phyloP scores from a whole-genome alignment of 2,329 filamentous ascomycete genomes.

The Tolypocladium album region DNA sequence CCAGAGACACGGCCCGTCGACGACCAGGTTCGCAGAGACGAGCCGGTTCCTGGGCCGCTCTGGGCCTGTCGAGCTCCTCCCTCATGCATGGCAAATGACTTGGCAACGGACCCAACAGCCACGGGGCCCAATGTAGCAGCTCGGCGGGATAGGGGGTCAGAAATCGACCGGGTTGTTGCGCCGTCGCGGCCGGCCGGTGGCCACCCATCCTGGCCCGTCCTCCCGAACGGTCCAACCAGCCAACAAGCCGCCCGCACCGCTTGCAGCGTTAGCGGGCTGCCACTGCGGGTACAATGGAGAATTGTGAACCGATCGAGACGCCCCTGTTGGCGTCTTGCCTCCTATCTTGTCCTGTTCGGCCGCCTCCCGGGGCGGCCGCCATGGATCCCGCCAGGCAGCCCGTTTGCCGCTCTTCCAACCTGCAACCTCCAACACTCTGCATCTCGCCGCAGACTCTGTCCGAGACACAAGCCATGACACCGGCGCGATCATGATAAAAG shows the following conservation, averaged over 20 bases:
- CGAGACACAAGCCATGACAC: neutral
- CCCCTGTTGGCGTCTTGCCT: neutral
- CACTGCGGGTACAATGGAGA: neutral
- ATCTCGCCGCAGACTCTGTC: neutral
- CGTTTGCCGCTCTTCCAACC: neutral
- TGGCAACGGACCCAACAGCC: neutral
- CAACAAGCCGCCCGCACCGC: no score
- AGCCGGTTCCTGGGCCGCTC: neutral
- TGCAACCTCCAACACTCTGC: neutral
- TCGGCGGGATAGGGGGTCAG: neutral
- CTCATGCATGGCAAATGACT: neutral
- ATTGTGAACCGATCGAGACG: neutral
- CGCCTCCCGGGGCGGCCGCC: neutral
- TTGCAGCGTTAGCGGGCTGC: neutral
- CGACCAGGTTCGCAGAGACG: neutral
- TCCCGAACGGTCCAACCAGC: neutral
- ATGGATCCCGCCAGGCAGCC: neutral
- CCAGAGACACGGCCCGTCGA: neutral
- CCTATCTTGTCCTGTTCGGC: neutral
- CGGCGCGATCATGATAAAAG: slow-evolving; percentile 1
- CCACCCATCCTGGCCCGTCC: neutral
- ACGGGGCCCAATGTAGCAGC: neutral
- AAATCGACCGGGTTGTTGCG: neutral
- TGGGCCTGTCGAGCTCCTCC: neutral
- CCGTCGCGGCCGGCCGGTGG: neutral